phyloP scores from a whole-genome alignment of 306 rosid species.

The Cicer chorassanicum region DNA sequence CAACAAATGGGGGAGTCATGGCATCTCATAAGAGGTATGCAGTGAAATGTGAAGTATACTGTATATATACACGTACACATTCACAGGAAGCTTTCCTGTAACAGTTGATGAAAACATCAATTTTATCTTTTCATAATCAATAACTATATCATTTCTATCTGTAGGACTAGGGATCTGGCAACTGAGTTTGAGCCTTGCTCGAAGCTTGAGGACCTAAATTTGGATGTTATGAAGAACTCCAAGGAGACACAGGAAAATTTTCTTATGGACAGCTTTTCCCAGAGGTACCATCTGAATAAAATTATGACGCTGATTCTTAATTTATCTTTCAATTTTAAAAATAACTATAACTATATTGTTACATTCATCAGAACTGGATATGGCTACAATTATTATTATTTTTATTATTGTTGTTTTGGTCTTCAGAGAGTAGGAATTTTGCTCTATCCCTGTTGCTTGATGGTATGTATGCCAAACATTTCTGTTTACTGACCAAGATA shows the following conservation, averaged over 20 bases:
- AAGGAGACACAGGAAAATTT: conserved; percentile 57
- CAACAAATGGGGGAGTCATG: conserved; percentile 44
- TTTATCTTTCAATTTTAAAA: conserved; percentile 30
- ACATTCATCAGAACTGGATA: conserved; percentile 13
- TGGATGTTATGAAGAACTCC: conserved; percentile 75
- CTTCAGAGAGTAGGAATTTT: conserved; percentile 20
- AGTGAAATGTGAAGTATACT: conserved; percentile 15
- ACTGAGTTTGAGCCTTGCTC: conserved; percentile 94
- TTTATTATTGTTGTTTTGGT: background rate
- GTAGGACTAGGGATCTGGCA: conserved; percentile 62
- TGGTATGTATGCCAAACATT: background rate
- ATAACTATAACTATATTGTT: conserved; percentile 1
- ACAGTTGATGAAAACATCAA: conserved; percentile 37
- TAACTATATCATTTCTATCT: conserved; percentile 40
- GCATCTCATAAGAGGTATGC: conserved; percentile 51
- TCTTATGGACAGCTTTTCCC: conserved; percentile 50
- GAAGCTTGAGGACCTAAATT: conserved; percentile 90
- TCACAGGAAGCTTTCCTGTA: conserved; percentile 33
- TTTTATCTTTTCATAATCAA: conserved; percentile 29
- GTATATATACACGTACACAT: background rate
- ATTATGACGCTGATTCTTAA: conserved; percentile 25
- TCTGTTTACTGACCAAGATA: conserved; percentile 19
- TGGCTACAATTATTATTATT: conserved; percentile 22
- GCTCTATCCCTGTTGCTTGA: conserved; percentile 7
- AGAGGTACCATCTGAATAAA: conserved; percentile 58